These are phyloP conservation scores for Vitis amurensis DNA, from an alignment of 164 flowering plant genomes.

Conservation along the genomic window DNA sequence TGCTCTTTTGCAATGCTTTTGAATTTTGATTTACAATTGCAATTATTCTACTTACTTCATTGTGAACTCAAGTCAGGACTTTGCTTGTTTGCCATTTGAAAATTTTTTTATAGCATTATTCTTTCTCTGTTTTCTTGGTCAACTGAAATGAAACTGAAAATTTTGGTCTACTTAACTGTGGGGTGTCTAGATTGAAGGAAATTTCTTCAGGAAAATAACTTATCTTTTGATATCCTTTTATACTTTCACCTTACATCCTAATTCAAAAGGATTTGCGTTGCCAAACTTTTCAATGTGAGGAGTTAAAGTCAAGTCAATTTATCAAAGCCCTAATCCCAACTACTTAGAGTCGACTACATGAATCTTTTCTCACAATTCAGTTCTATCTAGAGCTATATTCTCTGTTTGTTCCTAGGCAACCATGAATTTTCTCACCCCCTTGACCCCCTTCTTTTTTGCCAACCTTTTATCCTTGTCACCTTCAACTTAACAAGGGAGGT, in stretches of 20 bases:
- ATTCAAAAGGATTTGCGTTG: not conserved
- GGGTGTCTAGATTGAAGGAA: not conserved
- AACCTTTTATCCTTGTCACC: no score
- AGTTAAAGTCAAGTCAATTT: no score
- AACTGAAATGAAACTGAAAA: not conserved
- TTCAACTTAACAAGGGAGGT: no score
- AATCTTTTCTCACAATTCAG: no score
- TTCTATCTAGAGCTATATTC: no score
- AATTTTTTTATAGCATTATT: no score
- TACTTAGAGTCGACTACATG: no score
- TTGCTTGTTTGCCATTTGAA: not conserved
- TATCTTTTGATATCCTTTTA: not conserved
- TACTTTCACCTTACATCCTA: not conserved
- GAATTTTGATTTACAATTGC: not conserved
- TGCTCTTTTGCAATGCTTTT: slow-evolving; percentile 15
- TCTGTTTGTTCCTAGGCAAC: no score
- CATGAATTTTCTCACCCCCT: no score
- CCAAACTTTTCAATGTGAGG: no score
- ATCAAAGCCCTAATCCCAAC: no score
- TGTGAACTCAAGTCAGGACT: not conserved
- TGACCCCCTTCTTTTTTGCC: no score
- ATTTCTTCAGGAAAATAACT: not conserved
- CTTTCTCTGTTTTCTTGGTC: not conserved
- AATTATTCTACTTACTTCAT: not conserved
- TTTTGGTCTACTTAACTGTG: not conserved